Evolutionary conservation across 192 early-diverging fungal species (phyloP), one percentile per base, ranked within the genome.

Genomic region (Rhizoclosmatium sp.): DNA sequence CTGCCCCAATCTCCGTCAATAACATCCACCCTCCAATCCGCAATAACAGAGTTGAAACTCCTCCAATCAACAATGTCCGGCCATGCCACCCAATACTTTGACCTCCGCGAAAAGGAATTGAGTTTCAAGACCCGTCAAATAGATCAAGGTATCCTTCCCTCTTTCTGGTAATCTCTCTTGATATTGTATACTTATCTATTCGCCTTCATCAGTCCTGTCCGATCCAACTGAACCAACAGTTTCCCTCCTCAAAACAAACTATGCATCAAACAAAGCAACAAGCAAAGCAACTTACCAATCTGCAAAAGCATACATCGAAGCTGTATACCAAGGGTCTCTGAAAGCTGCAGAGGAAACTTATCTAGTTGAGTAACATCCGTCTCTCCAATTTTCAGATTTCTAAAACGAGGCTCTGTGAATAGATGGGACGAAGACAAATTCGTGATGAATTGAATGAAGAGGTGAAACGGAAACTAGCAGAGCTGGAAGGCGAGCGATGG

Each of bases 331-430:
- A 65, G 73, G 58, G 4, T 39, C 73, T 1, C 12, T 42, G 4
- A 58, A 75, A 14, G 16, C 21, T 42, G 59, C 60, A 12, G 40
- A 61, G 9, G 73, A 75, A n/a, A 42, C 73, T 10, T 75, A 62
- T 75, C 5, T 62, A 10, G 73, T 75, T 21, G 39, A n/a, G 42
- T 40, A 16, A 19, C 46, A 19, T 16, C 16, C 19, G n/a, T n/a
- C n/a, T n/a, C n/a, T n/a, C n/a, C n/a, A n/a, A n/a, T n/a, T n/a
- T n/a, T n/a, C n/a, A n/a, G n/a, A n/a, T n/a, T n/a, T n/a, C n/a
- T n/a, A n/a, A n/a, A n/a, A n/a, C n/a, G n/a, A n/a, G n/a, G n/a
- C n/a, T n/a, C n/a, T 48, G 64, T 16, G 21, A 23, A 31, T 65
- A 69, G 46, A 61, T 42, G 23, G 42, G 56, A 12, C 45, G 54